These are phyloP conservation scores for Marasmius tenuissimus DNA, from an alignment of 1,284 basidiomycete genomes.

Conservation along the genomic window DNA sequence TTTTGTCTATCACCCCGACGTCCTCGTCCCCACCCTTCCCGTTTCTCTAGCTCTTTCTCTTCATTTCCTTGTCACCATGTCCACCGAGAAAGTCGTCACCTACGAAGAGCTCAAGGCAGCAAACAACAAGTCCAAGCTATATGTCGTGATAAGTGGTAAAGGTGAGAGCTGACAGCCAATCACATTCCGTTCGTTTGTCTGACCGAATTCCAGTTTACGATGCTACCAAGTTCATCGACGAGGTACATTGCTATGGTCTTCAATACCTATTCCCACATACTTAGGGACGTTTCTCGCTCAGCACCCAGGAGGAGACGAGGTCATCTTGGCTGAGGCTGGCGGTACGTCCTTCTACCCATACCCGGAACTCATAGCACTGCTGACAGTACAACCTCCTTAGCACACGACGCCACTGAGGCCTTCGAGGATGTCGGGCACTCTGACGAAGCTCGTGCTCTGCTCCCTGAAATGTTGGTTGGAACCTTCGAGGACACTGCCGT, in stretches of 20 bases:
- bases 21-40: conserved; percentile 6
- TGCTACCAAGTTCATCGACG: conserved; percentile 93
- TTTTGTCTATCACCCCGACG: too few species aligned
- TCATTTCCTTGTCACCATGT: conserved; percentile 20
- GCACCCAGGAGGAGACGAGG: conserved; percentile 99
- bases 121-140: conserved; percentile 73
- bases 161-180: conserved; percentile 47
- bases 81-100: conserved; percentile 55
- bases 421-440: conserved; percentile 99
- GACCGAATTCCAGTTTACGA: conserved; percentile 79
- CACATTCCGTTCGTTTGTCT: conserved; percentile 32
- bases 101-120: conserved; percentile 76
- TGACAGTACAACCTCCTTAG: conserved; percentile 34
- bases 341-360: conserved; percentile 48
- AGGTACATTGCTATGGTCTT: conserved; percentile 51
- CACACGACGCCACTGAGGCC: conserved; percentile 94
- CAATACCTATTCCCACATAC: conserved; percentile 21
- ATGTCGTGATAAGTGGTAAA: conserved; percentile 82
- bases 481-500: conserved; percentile 74
- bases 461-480: conserved; percentile 77
- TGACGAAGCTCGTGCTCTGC: conserved; percentile 92
- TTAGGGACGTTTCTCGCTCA: conserved; percentile 29
- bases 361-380: neutral
- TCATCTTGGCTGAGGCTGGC: conserved; percentile 88
- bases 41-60: conserved; percentile 19